phyloP scores from a whole-genome alignment of 768 basidiomycete species.

The Pleurotus ostreatus region DNA sequence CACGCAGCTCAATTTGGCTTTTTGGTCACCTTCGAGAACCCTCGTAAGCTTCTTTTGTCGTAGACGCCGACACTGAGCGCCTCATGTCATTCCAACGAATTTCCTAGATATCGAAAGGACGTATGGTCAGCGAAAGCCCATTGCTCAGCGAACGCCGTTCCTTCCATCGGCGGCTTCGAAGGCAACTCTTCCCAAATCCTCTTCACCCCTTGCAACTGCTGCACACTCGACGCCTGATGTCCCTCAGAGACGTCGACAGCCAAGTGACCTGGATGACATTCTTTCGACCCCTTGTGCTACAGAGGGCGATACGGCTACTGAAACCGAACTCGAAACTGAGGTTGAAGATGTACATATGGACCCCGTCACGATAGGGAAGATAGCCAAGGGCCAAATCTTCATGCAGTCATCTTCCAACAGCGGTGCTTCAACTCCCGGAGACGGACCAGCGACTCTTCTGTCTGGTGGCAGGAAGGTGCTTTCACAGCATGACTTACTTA shows the following conservation, averaged over 20 bases:
- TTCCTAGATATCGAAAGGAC: slow-evolving; percentile 82
- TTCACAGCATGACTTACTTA: slow-evolving; percentile 86
- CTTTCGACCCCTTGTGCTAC: slow-evolving; percentile 59
- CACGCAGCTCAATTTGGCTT: slow-evolving; percentile 98
- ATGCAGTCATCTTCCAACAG: not conserved
- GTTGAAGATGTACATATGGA: slow-evolving; percentile 29
- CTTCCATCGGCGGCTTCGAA: slow-evolving; percentile 13
- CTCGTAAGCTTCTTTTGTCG: slow-evolving; percentile 56
- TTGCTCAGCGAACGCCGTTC: slow-evolving; percentile 79
- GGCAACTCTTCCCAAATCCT: slow-evolving; percentile 1
- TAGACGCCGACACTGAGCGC: too few species aligned
- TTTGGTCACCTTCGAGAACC: slow-evolving; percentile 93
- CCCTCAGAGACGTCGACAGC: slow-evolving; percentile 13
- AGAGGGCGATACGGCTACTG: slow-evolving; percentile 71
- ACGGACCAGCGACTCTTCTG: not conserved
- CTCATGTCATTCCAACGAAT: not conserved
- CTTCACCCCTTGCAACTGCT: slow-evolving; percentile 14
- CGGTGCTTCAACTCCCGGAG: not conserved
- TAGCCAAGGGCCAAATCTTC: not conserved
- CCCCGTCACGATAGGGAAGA: not conserved
- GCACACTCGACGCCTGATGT: slow-evolving; percentile 13
- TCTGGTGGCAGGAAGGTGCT: slow-evolving; percentile 12
- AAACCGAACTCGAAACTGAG: slow-evolving; percentile 66
- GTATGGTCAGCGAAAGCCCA: slow-evolving; percentile 89
- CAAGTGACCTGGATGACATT: slow-evolving; percentile 20